A percentile compares a stretch with the other conserved stretches of the same genome.
Evolutionary conservation across 208 protist genomes (phyloP).

Genomic region (Vickermania ingenoplastis): DNA sequence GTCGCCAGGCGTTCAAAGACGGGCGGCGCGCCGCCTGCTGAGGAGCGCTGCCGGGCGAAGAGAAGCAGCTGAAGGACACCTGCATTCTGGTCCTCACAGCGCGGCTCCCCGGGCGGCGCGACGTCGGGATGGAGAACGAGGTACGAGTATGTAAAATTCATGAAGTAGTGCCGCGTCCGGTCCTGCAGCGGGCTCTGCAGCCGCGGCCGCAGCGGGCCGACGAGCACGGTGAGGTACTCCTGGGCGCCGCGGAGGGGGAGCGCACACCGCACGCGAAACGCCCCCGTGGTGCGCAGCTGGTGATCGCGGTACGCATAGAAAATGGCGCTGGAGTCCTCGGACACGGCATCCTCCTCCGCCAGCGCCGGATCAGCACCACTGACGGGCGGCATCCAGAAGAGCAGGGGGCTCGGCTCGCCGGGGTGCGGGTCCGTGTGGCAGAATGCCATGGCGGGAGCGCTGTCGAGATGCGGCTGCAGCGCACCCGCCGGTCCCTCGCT

Average conservation of each 20-base stretch:
- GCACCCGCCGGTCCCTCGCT: no score
- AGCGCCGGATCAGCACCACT: no score
- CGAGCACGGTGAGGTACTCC: background rate
- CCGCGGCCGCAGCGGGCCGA: background rate
- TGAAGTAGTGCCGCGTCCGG: background rate
- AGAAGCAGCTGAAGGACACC: background rate
- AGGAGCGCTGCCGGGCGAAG: background rate
- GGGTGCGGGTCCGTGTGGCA: no score
- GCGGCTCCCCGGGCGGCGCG: background rate
- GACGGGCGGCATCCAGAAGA: no score
- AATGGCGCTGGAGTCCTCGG: background rate
- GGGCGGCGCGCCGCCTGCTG: background rate
- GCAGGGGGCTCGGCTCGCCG: no score
- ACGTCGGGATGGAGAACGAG: background rate
- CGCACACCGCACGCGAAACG: background rate
- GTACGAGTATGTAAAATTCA: background rate
- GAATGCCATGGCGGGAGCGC: no score
- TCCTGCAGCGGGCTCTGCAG: background rate
- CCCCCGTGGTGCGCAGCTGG: background rate
- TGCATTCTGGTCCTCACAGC: background rate
- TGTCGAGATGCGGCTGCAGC: no score
- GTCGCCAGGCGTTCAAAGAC: background rate
- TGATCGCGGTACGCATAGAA: background rate
- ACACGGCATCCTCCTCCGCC: no score
- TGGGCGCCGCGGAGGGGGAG: background rate